Evolutionary conservation across 768 basidiomycete genomes (phyloP), one percentile per base, ranked within the genome.

Genomic region (Mycena belliarum): DNA sequence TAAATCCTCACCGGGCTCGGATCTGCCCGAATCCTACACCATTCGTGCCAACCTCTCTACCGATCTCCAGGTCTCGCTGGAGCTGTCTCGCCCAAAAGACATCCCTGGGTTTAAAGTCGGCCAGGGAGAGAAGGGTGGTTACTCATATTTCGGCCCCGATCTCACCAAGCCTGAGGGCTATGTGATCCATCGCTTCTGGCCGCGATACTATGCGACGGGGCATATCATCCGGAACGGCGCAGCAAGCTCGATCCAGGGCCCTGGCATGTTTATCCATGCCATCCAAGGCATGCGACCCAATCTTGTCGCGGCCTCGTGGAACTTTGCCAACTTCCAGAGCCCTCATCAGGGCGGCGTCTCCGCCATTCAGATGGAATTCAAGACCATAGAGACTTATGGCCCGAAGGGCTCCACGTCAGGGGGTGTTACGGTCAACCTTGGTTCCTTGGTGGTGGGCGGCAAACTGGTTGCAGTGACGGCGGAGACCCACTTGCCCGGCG

Each of bases 221-320:
- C 81, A 84, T 63, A 67, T 95, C 71, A 82, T 90, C 46, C 71
- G 76, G 61, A 81, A 85, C 29, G 91, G 91, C 42, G 73, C 82
- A 55, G 87, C 87, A 7, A 73, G 76, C 53, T 47, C 76, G 9
- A 73, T 84, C 52, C 70, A 81, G 29, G 91, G 89, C 42, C 75
- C 81, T 35, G 92, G 93, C 26, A 91, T 94, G 89, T 86, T 96
- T 71, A 82, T 95, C 20, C 92, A 96, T 72, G 96, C 96, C 43
- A 97, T 98, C 70, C 96, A 98, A 70, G 97, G 96, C 71, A 96
- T 99, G 93, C 84, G 94, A 9, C 95, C 96, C 47, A 91, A 99
- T 73, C 82, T 93, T 54, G 85, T 97, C 65, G 97, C 97, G 15
- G 79, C 91, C 20, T 75, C 89, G 10, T 99, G 97, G 97, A 98